phyloP scores from a whole-genome alignment of 2,329 filamentous ascomycete genomes.

The Didymosphaeria variabile region DNA sequence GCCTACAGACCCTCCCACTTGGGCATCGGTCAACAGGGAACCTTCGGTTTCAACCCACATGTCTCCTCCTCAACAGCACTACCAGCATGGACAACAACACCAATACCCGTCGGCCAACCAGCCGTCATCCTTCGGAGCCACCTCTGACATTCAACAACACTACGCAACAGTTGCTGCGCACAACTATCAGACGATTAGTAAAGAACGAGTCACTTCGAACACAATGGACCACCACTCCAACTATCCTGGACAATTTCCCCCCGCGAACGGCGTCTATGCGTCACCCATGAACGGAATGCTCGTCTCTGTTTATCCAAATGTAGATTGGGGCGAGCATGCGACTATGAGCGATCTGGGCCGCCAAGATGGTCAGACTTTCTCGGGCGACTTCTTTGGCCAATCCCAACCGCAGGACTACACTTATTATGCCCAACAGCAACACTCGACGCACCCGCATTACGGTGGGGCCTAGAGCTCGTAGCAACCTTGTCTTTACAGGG shows the following conservation, averaged over 20 bases:
- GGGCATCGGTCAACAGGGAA: background rate
- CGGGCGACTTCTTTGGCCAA: background rate
- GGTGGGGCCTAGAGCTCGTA: background rate
- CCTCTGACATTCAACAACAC: background rate
- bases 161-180: background rate
- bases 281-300: background rate
- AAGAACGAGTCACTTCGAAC: background rate
- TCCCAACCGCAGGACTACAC: background rate
- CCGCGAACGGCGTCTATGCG: background rate
- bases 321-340: no score
- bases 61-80: slow-evolving; percentile 2
- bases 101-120: background rate
- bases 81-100: background rate
- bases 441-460: no score
- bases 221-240: background rate
- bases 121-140: background rate
- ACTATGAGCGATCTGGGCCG: background rate
- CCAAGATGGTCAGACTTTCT: background rate
- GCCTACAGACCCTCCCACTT: slow-evolving; percentile 38
- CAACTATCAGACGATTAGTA: background rate
- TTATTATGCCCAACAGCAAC: background rate
- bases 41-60: background rate
- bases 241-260: background rate
- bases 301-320: no score
- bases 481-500: background rate